Evolutionary conservation across 2,329 filamentous ascomycete species (phyloP).

Genomic region (Ceratocystis diversiconidia): DNA sequence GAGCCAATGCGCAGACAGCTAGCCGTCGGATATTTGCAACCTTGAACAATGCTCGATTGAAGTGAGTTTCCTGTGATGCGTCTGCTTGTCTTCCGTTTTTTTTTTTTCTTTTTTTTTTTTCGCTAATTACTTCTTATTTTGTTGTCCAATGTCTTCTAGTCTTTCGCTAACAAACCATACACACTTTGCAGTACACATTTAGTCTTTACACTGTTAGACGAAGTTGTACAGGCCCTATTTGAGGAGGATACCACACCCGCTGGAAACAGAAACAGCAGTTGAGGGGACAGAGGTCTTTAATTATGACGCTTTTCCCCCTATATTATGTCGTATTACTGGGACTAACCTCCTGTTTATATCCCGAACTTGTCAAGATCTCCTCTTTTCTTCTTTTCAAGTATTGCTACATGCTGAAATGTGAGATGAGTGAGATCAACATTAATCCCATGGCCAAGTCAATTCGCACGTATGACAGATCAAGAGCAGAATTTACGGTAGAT

Average conservation of each 20-base stretch:
- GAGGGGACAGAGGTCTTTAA: neutral
- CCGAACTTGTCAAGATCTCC: too few relatives aligned
- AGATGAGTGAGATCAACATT: too few relatives aligned
- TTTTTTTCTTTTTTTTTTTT: neutral
- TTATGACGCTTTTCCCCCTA: neutral
- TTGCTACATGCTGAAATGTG: too few relatives aligned
- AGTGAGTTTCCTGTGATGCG: slow-evolving; percentile 42
- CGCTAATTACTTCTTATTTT: neutral
- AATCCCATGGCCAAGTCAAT: too few relatives aligned
- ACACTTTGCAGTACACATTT: slow-evolving; percentile 43
- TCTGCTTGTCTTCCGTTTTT: neutral
- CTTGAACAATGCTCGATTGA: slow-evolving; percentile 78
- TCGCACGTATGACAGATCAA: too few relatives aligned
- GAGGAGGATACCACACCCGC: slow-evolving; percentile 19
- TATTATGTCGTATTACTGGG: too few relatives aligned
- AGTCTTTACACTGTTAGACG: slow-evolving; percentile 56
- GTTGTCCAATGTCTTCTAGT: neutral
- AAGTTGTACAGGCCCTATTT: slow-evolving; percentile 53
- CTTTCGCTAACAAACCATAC: slow-evolving; percentile 18
- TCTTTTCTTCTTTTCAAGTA: too few relatives aligned
- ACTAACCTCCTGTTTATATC: too few relatives aligned
- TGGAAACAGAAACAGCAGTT: neutral
- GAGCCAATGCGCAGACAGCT: slow-evolving; percentile 79
- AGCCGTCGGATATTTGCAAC: slow-evolving; percentile 80
- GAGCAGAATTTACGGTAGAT: too few relatives aligned